Base-by-base conservation (phyloP, 768 basidiomycete genomes). In the Boletus barrowsii region DNA sequence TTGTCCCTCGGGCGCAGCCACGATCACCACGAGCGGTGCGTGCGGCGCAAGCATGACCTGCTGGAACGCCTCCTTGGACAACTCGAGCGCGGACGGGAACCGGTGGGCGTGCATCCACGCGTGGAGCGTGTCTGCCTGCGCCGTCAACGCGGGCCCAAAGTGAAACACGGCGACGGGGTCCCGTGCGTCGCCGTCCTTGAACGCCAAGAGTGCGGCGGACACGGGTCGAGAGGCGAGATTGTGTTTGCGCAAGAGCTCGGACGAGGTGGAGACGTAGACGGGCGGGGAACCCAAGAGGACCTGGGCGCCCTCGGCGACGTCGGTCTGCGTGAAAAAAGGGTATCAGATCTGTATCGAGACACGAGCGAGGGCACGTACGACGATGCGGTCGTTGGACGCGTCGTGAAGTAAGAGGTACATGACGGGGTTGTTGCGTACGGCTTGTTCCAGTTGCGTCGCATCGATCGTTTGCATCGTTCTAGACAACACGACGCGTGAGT, bases 1-100 rank as follows among this genome's bases (percentile, higher is more conserved):
- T 35, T 73, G 67, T 0, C 62, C 63, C 0, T 66, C 54, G 0
- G 75, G 74, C 7, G 78, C 76, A 3, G 83, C 82, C 14, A 79
- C 86, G 47, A 98, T 79, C 7, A 94, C 86, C 3, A 98, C 90
- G 13, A 93, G 78, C 1, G 92, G 89, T 5, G 75, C 68, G 24
- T 87, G 80, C 0, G 84, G 82, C 11, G 87, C 84, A 47, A 88
- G 87, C 92, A 98, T 95, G 41, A 97, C 82, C 11, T 78, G 79
- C 59, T 90, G 85, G 78, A 93, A 97, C 4, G 87, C 85, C 47
- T 86, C 85, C 40, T 84, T 81, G 18, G 82, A 83, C 42, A 98
- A 81, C 69, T 96, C 89, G 18, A 85, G 64, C 11, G 83, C 73
- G 1, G 83, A 82, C 0, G 93, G 91, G 22, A 93, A 81, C 30